phyloP scores from a whole-genome alignment of 768 basidiomycete species.

The Termitomyces bulborhizus region DNA sequence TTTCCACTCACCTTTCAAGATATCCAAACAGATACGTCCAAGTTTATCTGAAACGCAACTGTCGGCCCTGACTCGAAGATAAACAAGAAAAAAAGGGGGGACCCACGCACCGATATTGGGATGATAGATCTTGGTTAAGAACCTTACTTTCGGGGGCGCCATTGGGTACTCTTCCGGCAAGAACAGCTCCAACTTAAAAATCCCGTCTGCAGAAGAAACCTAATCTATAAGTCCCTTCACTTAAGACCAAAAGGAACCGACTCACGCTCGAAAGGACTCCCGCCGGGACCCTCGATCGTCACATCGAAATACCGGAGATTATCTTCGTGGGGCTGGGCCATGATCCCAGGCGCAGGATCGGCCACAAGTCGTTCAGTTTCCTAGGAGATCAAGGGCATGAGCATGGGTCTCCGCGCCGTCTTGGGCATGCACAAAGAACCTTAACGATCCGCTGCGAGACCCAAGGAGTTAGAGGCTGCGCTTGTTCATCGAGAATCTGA shows the following conservation, averaged over 20 bases:
- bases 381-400: conserved; percentile 32
- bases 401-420: neutral
- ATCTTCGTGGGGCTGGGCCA: conserved; percentile 93
- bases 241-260: neutral
- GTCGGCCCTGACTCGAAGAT: neutral
- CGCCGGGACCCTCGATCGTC: conserved; percentile 89
- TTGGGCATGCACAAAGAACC: conserved; percentile 19
- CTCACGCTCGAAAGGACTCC: conserved; percentile 85
- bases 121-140: conserved; percentile 97
- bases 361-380: conserved; percentile 96
- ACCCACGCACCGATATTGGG: conserved; percentile 91
- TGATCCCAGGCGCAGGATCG: conserved; percentile 96
- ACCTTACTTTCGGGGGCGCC: conserved; percentile 97
- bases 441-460: conserved; percentile 42
- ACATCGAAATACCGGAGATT: conserved; percentile 99
- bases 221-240: neutral
- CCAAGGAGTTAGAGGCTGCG: neutral
- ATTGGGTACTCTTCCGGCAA: conserved; percentile 99
- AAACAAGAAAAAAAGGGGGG: neutral
- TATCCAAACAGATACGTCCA: conserved; percentile 96
- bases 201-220: conserved; percentile 52
- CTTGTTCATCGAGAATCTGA: neutral
- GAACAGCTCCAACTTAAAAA: conserved; percentile 96
- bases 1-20: conserved; percentile 71
- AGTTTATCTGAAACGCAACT: conserved; percentile 73